A percentile compares a stretch with the other conserved stretches of the same genome.
Evolutionary conservation across 2,329 filamentous ascomycete genomes (phyloP).

Genomic region (Acrodontium crateriforme): DNA sequence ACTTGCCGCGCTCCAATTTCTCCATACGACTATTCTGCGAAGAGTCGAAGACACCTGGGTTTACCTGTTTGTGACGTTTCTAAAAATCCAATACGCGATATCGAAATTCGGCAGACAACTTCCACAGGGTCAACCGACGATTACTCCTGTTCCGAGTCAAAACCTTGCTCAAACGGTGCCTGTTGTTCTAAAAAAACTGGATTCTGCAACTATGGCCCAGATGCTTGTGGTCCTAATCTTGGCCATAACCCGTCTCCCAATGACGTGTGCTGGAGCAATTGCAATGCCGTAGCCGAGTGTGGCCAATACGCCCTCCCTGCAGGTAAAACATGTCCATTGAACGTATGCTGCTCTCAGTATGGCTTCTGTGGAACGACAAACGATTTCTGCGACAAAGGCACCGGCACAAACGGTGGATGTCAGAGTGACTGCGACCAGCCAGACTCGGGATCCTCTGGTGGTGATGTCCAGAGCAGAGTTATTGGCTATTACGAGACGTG

Average conservation of each 20-base stretch:
- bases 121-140: no score
- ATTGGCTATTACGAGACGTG: slow-evolving; percentile 12
- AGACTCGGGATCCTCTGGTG: not conserved
- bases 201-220: slow-evolving; percentile 1
- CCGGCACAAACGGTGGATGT: slow-evolving; percentile 5
- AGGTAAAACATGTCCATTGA: slow-evolving; percentile 9
- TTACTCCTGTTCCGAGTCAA: no score
- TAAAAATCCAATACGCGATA: no score
- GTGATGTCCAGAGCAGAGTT: slow-evolving; percentile 1
- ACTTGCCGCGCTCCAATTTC: no score
- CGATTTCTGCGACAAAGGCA: slow-evolving; percentile 10
- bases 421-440: slow-evolving; percentile 2
- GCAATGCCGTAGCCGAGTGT: slow-evolving; percentile 8
- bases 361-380: slow-evolving; percentile 8
- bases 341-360: slow-evolving; percentile 9
- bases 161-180: no score
- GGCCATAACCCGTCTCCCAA: no score
- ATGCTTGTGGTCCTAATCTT: slow-evolving; percentile 6
- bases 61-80: no score
- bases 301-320: slow-evolving; percentile 5
- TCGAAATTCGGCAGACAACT: no score
- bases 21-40: no score
- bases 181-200: slow-evolving; percentile 2
- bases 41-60: no score
- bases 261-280: slow-evolving; percentile 6